These are phyloP conservation scores for Handroanthus guayacan DNA, from an alignment of 257 asterid species.

Conservation along the genomic window DNA sequence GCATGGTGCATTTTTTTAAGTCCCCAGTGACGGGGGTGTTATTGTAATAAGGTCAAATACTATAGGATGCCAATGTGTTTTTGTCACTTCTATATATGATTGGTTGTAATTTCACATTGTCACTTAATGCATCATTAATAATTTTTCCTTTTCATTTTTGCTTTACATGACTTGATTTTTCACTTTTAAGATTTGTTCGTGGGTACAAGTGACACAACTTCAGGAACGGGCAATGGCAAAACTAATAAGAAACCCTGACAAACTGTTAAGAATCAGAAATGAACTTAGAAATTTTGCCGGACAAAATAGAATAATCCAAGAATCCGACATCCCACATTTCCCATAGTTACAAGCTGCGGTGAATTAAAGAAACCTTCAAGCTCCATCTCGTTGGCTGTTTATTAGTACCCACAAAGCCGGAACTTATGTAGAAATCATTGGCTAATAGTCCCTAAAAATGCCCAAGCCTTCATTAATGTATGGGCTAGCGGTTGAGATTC, in stretches of 20 bases:
- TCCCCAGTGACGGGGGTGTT: too few relatives aligned
- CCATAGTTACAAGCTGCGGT: constrained; percentile 37
- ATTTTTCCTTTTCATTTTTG: too few relatives aligned
- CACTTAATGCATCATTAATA: too few relatives aligned
- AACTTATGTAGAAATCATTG: constrained; percentile 26
- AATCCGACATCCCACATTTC: constrained; percentile 41
- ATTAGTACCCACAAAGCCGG: constrained; percentile 21
- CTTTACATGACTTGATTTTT: background rate
- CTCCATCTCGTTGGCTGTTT: constrained; percentile 29
- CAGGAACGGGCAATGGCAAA: constrained; percentile 51
- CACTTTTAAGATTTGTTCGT: constrained; percentile 36
- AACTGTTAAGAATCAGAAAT: constrained; percentile 10
- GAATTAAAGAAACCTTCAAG: constrained; percentile 41
- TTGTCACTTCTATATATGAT: too few relatives aligned
- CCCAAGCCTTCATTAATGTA: constrained; percentile 26
- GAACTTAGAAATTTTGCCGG: constrained; percentile 36
- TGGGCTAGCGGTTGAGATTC: constrained; percentile 42
- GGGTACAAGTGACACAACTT: constrained; percentile 33
- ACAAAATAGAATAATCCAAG: constrained; percentile 15
- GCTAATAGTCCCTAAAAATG: constrained; percentile 28
- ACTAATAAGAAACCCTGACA: constrained; percentile 31
- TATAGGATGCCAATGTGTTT: too few relatives aligned
- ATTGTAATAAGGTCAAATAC: too few relatives aligned
- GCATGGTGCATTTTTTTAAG: too few relatives aligned
- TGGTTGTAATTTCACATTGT: too few relatives aligned